Percentiles rank a stretch among this genome's conserved stretches.
phyloP scores from a whole-genome alignment of 192 early-diverging fungal genomes.

The Umbelopsis sp. region DNA sequence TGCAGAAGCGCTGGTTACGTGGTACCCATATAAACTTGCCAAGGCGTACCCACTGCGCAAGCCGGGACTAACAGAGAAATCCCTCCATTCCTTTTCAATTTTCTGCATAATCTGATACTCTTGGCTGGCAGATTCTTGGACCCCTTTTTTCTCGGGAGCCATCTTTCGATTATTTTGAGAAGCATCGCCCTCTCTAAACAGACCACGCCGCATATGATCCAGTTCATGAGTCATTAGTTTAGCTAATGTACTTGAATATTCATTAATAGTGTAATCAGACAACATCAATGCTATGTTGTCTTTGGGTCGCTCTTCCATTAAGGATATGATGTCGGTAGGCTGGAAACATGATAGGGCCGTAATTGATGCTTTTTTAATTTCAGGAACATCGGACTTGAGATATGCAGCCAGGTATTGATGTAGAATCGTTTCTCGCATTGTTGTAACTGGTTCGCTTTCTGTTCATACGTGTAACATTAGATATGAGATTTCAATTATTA shows the following conservation, averaged over 20 bases:
- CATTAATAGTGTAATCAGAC: constrained; percentile 20
- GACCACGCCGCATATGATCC: constrained; percentile 49
- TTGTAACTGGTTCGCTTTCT: constrained; percentile 33
- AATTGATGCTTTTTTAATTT: constrained; percentile 37
- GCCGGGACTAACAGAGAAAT: constrained; percentile 50
- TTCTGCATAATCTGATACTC: not conserved
- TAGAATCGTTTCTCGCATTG: constrained; percentile 45
- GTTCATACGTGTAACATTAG: not conserved
- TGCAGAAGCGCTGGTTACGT: not conserved
- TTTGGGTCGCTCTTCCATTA: constrained; percentile 42
- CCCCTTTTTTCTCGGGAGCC: not conserved
- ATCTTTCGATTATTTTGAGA: not conserved
- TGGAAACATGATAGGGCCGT: constrained; percentile 43
- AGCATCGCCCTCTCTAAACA: constrained; percentile 45
- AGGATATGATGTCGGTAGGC: constrained; percentile 40
- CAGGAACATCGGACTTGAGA: constrained; percentile 26
- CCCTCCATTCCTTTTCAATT: constrained; percentile 50
- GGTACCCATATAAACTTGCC: constrained; percentile 26
- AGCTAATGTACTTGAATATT: constrained; percentile 38
- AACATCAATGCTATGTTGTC: constrained; percentile 20
- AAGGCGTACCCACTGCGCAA: constrained; percentile 51
- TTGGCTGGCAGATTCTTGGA: not conserved
- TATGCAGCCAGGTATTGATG: constrained; percentile 41
- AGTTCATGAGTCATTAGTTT: constrained; percentile 55
- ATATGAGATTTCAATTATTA: not conserved